These are phyloP conservation scores for Achaetomiella virescens DNA, from an alignment of 495 filamentous ascomycete genomes.

Conservation along the genomic window DNA sequence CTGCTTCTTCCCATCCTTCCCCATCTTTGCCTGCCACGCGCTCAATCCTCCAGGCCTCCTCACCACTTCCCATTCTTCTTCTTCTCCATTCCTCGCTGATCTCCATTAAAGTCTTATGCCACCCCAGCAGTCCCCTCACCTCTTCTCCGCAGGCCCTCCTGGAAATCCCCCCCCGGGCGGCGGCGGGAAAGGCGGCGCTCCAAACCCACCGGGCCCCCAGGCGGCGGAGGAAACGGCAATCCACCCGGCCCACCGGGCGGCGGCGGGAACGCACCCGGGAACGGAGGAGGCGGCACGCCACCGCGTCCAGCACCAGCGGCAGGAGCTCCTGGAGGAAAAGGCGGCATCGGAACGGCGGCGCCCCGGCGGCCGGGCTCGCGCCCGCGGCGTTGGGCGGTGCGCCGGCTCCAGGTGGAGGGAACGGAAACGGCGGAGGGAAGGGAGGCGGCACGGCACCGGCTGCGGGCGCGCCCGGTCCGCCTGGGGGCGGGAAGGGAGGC, in stretches of 20 bases:
- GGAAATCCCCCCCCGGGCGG: conserved; percentile 38
- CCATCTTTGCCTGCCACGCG: no score
- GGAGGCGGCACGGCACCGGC: conserved; percentile 1
- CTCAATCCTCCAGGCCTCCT: no score
- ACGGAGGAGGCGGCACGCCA: conserved; percentile 22
- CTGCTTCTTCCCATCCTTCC: no score
- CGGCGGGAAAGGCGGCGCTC: conserved; percentile 27
- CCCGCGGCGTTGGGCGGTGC: background rate
- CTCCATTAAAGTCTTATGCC: no score
- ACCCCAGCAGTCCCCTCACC: no score
- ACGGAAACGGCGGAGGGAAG: conserved; percentile 11
- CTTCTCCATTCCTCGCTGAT: background rate
- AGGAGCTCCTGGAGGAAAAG: conserved; percentile 51
- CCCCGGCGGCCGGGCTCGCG: background rate
- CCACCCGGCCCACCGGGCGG: conserved; percentile 5
- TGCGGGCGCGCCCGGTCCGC: background rate
- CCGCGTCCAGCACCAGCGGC: background rate
- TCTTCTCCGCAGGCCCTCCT: conserved; percentile 23
- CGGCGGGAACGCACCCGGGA: conserved; percentile 33
- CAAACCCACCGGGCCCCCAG: background rate
- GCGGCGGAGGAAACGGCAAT: conserved; percentile 9
- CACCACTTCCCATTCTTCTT: no score
- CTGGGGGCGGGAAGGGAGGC: conserved; percentile 30
- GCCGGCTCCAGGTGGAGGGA: conserved; percentile 1
- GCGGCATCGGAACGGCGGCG: conserved; percentile 44